These are phyloP conservation scores for Eurotiales sp. DNA, from an alignment of 2,329 filamentous ascomycete genomes.

Conservation along the genomic window DNA sequence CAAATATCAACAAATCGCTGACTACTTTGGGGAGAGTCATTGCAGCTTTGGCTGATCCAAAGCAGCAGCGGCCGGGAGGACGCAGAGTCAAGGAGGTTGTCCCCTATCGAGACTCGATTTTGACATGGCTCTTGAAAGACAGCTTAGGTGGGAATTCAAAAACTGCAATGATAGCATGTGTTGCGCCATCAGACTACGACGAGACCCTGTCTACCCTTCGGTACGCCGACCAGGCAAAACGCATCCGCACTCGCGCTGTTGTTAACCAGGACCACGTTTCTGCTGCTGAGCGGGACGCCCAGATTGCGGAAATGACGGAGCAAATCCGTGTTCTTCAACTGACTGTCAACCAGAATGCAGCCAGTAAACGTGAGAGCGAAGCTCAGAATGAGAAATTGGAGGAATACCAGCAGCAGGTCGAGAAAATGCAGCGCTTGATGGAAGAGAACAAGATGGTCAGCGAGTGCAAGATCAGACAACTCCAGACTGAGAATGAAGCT, in stretches of 20 bases:
- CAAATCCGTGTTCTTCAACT: slow-evolving; percentile 86
- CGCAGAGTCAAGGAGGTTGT: slow-evolving; percentile 70
- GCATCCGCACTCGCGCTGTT: slow-evolving; percentile 87
- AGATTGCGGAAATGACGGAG: slow-evolving; percentile 91
- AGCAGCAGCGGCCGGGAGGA: slow-evolving; percentile 53
- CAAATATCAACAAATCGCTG: slow-evolving; percentile 98
- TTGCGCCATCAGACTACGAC: slow-evolving; percentile 92
- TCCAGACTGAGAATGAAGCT: slow-evolving; percentile 88
- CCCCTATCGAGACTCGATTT: slow-evolving; percentile 85
- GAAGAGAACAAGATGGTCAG: slow-evolving; percentile 87
- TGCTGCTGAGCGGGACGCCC: slow-evolving; percentile 86
- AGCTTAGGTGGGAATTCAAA: slow-evolving; percentile 95
- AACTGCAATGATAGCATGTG: slow-evolving; percentile 98
- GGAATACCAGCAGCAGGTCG: slow-evolving; percentile 89
- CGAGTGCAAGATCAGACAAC: slow-evolving; percentile 86
- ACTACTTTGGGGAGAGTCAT: slow-evolving; percentile 95
- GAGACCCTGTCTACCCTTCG: slow-evolving; percentile 93
- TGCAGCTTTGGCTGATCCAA: slow-evolving; percentile 76
- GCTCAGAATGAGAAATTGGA: slow-evolving; percentile 80
- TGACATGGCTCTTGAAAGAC: slow-evolving; percentile 88
- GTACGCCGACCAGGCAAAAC: slow-evolving; percentile 96
- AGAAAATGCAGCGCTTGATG: slow-evolving; percentile 90
- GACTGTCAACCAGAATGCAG: slow-evolving; percentile 59
- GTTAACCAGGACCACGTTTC: slow-evolving; percentile 96
- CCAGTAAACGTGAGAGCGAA: slow-evolving; percentile 70